These are phyloP conservation scores for Clitopilus passeckerianus DNA, from an alignment of 768 basidiomycete species.

Conservation along the genomic window DNA sequence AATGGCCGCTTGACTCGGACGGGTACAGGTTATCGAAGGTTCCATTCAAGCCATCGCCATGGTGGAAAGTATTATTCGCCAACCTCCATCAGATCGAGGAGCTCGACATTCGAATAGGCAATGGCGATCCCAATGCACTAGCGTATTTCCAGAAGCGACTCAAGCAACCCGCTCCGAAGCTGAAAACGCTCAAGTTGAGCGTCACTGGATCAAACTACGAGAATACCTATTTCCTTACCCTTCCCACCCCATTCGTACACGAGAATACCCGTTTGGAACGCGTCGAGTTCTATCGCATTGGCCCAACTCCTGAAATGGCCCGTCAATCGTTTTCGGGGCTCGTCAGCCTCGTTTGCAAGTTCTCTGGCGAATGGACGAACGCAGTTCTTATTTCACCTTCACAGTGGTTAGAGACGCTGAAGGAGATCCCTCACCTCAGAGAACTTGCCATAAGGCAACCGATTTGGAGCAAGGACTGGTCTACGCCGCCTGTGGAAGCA, in stretches of 20 bases:
- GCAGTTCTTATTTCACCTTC: not conserved
- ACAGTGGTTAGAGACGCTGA: not conserved
- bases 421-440: not conserved
- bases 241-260: not conserved
- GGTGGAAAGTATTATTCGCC: not conserved
- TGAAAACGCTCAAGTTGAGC: not conserved
- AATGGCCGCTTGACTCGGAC: too few species aligned
- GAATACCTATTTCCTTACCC: not conserved
- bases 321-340: not conserved
- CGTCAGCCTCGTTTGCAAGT: not conserved
- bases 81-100: not conserved
- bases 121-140: not conserved
- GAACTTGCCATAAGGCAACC: not conserved
- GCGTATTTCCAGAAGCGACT: not conserved
- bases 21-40: too few species aligned
- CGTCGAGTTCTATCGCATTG: not conserved
- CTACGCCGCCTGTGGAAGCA: not conserved
- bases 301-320: not conserved
- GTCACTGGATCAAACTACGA: not conserved
- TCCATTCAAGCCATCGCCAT: not conserved
- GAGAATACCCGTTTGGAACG: not conserved
- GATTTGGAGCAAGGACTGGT: not conserved
- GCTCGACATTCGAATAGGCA: not conserved
- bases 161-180: not conserved
- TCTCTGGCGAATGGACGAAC: not conserved